Percentiles rank a stretch among this genome's conserved stretches.
Conservation (phyloP, 2,329 filamentous ascomycete genomes). For the Claviceps humidiphila region DNA sequence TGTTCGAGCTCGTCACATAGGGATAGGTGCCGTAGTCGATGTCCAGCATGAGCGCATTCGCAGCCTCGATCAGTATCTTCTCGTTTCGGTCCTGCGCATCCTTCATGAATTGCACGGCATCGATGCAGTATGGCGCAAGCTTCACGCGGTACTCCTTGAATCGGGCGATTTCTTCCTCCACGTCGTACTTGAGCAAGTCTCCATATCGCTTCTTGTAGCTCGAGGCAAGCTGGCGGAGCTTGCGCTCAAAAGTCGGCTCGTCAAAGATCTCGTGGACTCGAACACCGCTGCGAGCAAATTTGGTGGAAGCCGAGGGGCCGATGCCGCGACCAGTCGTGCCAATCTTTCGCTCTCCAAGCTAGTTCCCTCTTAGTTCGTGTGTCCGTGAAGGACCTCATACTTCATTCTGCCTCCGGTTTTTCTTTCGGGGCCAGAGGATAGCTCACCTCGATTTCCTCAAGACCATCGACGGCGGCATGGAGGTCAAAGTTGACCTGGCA, state of each 20-base stretch:
- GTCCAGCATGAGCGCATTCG: constrained; percentile 49
- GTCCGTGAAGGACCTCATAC: background rate
- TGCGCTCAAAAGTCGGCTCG: constrained; percentile 50
- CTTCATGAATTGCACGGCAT: constrained; percentile 52
- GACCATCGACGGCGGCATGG: constrained; percentile 54
- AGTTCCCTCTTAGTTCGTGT: background rate
- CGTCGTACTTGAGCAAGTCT: constrained; percentile 49
- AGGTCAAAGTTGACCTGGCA: constrained; percentile 52
- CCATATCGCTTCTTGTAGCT: constrained; percentile 56
- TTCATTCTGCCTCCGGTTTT: background rate
- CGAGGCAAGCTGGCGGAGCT: constrained; percentile 45
- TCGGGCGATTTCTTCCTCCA: constrained; percentile 53
- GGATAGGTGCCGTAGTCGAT: constrained; percentile 36
- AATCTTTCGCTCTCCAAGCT: constrained; percentile 14
- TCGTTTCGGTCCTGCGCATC: constrained; percentile 44
- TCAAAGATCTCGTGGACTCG: constrained; percentile 56
- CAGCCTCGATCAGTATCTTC: constrained; percentile 56
- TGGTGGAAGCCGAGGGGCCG: constrained; percentile 10
- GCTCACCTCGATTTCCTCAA: constrained; percentile 45
- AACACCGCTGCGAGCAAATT: constrained; percentile 44
- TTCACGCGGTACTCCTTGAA: constrained; percentile 46
- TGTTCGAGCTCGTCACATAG: constrained; percentile 13
- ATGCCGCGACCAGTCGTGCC: constrained; percentile 24
- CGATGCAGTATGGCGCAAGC: constrained; percentile 49
- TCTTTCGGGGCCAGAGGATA: constrained; percentile 5